phyloP scores from a whole-genome alignment of 441 rosid genomes.

The Daphne laureola region DNA sequence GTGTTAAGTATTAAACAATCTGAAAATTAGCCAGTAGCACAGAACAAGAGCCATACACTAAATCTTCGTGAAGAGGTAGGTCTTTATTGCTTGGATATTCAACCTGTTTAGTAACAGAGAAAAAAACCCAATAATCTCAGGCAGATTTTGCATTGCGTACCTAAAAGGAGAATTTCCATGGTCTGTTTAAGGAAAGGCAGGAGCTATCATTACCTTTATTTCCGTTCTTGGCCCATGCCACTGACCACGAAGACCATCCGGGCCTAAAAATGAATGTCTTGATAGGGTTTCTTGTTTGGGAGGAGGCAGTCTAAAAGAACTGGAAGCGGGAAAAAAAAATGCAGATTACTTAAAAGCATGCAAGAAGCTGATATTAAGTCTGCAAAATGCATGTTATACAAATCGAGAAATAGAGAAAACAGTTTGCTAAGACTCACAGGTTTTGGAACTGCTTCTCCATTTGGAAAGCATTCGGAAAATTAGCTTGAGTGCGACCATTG shows the following conservation, averaged over 20 bases:
- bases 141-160: conserved; percentile 8
- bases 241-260: conserved; percentile 78
- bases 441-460: conserved; percentile 75
- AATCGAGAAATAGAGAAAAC: conserved; percentile 1
- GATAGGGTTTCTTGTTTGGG: conserved; percentile 90
- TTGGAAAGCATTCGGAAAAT: conserved; percentile 28
- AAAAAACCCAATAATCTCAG: conserved; percentile 14
- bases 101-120: conserved; percentile 46
- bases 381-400: background rate
- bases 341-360: background rate
- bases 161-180: conserved; percentile 7
- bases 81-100: conserved; percentile 76
- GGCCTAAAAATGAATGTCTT: conserved; percentile 90
- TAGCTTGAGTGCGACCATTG: conserved; percentile 26
- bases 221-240: conserved; percentile 74
- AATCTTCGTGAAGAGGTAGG: conserved; percentile 35
- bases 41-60: conserved; percentile 29
- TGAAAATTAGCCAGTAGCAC: background rate
- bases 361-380: background rate
- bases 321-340: conserved; percentile 29
- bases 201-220: conserved; percentile 47
- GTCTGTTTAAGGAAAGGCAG: conserved; percentile 1
- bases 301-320: conserved; percentile 59
- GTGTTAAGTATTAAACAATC: background rate
- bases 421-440: conserved; percentile 48